phyloP scores from a whole-genome alignment of 1,284 basidiomycete genomes.

The Ceratobasidium sp. region DNA sequence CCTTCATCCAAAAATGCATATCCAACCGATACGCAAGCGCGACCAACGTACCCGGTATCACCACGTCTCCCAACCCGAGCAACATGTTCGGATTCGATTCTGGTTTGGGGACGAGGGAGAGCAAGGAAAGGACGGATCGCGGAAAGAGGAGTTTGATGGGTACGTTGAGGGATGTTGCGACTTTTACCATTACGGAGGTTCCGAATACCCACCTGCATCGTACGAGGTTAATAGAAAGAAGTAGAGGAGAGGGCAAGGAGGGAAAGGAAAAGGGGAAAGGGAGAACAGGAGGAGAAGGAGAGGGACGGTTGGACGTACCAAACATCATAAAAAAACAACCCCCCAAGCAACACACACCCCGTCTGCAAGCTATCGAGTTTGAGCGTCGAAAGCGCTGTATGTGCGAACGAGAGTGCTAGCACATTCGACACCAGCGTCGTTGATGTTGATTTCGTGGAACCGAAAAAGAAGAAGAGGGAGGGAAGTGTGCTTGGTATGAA shows the following conservation, averaged over 20 bases:
- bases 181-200: constrained; percentile 77
- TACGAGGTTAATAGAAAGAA: too few relatives aligned
- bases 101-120: constrained; percentile 6
- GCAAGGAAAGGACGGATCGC: constrained; percentile 71
- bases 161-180: constrained; percentile 92
- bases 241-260: too few relatives aligned
- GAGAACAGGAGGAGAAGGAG: too few relatives aligned
- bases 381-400: constrained; percentile 84
- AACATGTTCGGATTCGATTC: constrained; percentile 70
- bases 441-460: constrained; percentile 64
- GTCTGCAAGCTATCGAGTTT: constrained; percentile 93
- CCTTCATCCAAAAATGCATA: neutral
- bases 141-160: constrained; percentile 94
- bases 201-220: constrained; percentile 30
- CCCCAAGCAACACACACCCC: constrained; percentile 82
- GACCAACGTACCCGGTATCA: constrained; percentile 90
- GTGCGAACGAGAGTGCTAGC: constrained; percentile 86
- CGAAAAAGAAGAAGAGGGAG: constrained; percentile 75
- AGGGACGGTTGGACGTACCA: constrained; percentile 80
- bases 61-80: constrained; percentile 93
- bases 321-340: constrained; percentile 90
- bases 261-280: too few relatives aligned
- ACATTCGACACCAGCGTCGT: constrained; percentile 84
- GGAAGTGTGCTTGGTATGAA: constrained; percentile 75
- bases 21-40: constrained; percentile 70